phyloP scores from a whole-genome alignment of 805 yeast species.

The Candida maltosa region DNA sequence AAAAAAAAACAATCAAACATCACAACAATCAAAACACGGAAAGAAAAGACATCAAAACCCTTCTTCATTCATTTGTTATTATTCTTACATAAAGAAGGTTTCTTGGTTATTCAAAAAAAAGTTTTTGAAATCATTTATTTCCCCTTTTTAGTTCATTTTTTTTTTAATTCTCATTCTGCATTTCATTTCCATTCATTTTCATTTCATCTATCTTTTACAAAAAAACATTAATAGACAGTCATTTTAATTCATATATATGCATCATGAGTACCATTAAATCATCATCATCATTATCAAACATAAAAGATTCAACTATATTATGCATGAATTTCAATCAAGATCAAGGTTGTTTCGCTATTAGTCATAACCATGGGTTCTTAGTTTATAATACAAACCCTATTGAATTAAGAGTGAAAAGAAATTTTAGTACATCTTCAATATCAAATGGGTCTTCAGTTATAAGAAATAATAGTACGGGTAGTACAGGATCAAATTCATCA shows the following conservation, averaged over 20 bases:
- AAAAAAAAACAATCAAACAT: no score
- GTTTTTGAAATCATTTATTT: neutral
- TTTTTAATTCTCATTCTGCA: neutral
- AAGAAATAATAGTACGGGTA: constrained; percentile 3
- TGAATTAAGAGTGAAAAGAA: constrained; percentile 66
- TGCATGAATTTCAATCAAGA: constrained; percentile 82
- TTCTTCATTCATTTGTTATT: no score
- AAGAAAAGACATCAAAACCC: no score
- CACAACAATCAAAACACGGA: no score
- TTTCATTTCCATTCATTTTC: neutral
- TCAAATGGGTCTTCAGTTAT: neutral
- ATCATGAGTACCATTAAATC: no score
- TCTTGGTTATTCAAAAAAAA: no score
- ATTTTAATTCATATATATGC: neutral
- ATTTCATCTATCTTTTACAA: neutral
- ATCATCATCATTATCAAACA: constrained; percentile 2
- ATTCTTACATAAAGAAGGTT: no score
- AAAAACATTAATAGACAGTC: neutral
- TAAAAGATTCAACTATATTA: constrained; percentile 23
- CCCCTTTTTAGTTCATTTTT: neutral
- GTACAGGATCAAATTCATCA: constrained; percentile 1
- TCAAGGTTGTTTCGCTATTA: constrained; percentile 82
- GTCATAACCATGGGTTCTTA: constrained; percentile 75
- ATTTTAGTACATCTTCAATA: constrained; percentile 21
- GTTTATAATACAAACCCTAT: constrained; percentile 88